Conservation (phyloP, 2,329 filamentous ascomycete genomes). For the Chrysosphaeria jannelii region DNA sequence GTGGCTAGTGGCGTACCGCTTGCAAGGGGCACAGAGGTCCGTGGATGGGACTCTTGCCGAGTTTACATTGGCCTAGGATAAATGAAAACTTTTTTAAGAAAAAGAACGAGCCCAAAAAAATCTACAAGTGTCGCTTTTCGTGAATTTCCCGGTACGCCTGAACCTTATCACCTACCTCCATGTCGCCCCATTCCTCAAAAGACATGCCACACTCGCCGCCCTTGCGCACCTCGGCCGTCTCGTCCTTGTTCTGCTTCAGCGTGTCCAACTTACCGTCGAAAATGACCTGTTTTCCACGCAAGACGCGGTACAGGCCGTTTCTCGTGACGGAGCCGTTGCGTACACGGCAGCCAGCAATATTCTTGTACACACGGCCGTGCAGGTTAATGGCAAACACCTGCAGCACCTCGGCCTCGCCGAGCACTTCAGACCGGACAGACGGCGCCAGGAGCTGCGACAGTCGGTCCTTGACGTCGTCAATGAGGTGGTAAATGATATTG, state of each 20-base stretch:
- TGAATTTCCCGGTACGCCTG: constrained; percentile 59
- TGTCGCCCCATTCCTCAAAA: constrained; percentile 51
- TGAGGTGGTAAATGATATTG: constrained; percentile 58
- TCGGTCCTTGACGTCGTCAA: constrained; percentile 38
- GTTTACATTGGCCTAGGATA: constrained; percentile 39
- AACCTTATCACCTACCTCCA: constrained; percentile 55
- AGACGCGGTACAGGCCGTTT: constrained; percentile 34
- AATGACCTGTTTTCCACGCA: constrained; percentile 37
- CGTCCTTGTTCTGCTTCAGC: constrained; percentile 79
- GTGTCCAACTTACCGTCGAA: constrained; percentile 67
- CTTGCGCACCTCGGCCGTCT: constrained; percentile 68
- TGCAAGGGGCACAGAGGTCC: constrained; percentile 36
- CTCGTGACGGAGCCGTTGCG: constrained; percentile 46
- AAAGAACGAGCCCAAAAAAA: constrained; percentile 1
- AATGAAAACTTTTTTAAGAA: not conserved
- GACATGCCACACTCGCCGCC: constrained; percentile 79
- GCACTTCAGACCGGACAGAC: constrained; percentile 33
- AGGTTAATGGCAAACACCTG: constrained; percentile 64
- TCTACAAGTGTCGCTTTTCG: constrained; percentile 34
- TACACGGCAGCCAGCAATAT: constrained; percentile 68
- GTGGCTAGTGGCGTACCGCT: constrained; percentile 59
- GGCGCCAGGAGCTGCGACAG: constrained; percentile 42
- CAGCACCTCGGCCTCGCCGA: constrained; percentile 65
- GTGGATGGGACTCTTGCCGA: constrained; percentile 64
- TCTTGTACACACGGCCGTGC: constrained; percentile 35